A percentile compares a stretch with the other conserved stretches of the same genome.
Conservation (phyloP, 257 asterid species). For the Ligustrum vulgare region DNA sequence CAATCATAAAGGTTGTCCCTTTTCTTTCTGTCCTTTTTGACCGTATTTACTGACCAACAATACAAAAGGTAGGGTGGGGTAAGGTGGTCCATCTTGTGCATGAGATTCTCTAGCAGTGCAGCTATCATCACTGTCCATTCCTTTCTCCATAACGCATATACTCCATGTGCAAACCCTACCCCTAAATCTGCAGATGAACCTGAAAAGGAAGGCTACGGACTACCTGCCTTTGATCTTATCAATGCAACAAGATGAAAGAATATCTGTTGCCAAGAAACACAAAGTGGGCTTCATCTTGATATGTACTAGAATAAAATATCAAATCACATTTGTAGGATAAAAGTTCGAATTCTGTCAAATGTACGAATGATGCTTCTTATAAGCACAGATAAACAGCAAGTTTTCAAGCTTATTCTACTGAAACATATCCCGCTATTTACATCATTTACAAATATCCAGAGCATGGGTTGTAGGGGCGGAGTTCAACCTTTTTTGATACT, state of each 20-base stretch:
- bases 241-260: neutral
- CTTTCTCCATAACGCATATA: conserved; percentile 23
- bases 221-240: neutral
- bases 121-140: conserved; percentile 16
- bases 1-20: conserved; percentile 40
- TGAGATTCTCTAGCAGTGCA: conserved; percentile 10
- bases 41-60: conserved; percentile 50
- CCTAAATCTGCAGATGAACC: conserved; percentile 48
- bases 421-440: too few species aligned
- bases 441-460: too few species aligned
- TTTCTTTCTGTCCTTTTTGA: conserved; percentile 45
- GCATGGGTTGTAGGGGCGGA: too few species aligned
- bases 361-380: too few species aligned
- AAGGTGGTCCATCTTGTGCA: conserved; percentile 20
- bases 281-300: neutral
- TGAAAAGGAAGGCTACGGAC: conserved; percentile 23
- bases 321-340: too few species aligned
- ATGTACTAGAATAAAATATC: neutral
- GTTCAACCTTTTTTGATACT: too few species aligned
- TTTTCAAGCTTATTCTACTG: too few species aligned
- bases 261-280: neutral
- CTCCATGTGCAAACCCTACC: conserved; percentile 12
- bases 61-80: conserved; percentile 8
- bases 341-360: too few species aligned
- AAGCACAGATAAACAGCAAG: too few species aligned